These are phyloP conservation scores for Whalleya microplaca DNA, from an alignment of 2,329 filamentous ascomycete genomes.

Conservation along the genomic window DNA sequence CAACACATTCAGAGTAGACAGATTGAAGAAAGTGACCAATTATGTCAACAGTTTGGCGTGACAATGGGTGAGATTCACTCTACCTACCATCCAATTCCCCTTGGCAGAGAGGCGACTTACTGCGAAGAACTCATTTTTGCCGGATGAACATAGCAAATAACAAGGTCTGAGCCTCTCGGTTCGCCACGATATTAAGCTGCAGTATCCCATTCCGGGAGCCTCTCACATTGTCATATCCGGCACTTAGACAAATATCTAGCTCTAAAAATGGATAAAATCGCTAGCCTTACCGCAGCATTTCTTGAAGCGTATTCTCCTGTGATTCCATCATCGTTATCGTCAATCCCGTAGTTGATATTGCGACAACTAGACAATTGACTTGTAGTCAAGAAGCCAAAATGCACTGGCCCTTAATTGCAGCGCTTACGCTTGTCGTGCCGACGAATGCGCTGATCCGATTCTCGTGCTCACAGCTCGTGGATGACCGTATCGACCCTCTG, in stretches of 20 bases:
- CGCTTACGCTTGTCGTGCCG: conserved; percentile 30
- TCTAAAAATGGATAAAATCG: conserved; percentile 17
- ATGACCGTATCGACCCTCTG: conserved; percentile 36
- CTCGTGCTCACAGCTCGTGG: conserved; percentile 34
- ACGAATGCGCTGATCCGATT: conserved; percentile 33
- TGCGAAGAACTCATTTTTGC: not conserved
- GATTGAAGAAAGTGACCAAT: conserved; percentile 1
- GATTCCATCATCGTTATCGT: not conserved
- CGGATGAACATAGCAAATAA: not conserved
- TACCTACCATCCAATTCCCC: not conserved
- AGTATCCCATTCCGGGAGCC: conserved; percentile 5
- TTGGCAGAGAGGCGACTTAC: not conserved
- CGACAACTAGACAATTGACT: not conserved
- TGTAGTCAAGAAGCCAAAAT: conserved; percentile 19
- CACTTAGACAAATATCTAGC: not conserved
- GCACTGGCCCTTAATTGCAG: conserved; percentile 24
- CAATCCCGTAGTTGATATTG: not conserved
- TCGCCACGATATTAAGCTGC: not conserved
- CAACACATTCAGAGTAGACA: conserved; percentile 1
- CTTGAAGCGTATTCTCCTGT: not conserved
- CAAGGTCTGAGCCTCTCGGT: conserved; percentile 3
- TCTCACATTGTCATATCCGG: not conserved
- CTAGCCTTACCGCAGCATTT: conserved; percentile 1
- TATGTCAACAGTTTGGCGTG: conserved; percentile 5
- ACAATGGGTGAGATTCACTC: not conserved